Percentiles rank a stretch among this genome's conserved stretches.
These are phyloP conservation scores for Chalciporus piperatus DNA, from an alignment of 768 basidiomycete genomes.

Conservation along the genomic window DNA sequence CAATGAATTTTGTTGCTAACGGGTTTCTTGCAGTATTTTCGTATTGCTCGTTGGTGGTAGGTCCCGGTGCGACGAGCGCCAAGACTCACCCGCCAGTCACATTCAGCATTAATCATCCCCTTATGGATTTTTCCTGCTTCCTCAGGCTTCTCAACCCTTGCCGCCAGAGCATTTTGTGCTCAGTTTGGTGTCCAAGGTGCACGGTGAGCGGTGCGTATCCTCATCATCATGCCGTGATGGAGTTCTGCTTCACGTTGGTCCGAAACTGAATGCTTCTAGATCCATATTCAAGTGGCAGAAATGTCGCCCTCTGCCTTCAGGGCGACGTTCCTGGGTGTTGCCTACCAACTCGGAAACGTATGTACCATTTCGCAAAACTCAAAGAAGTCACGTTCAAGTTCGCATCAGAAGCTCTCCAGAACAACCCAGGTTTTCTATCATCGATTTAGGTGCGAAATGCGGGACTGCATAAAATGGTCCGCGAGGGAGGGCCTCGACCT, in stretches of 20 bases:
- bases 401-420: no score
- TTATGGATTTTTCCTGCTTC: slow-evolving; percentile 79
- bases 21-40: slow-evolving; percentile 14
- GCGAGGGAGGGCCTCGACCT: background rate
- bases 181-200: slow-evolving; percentile 90
- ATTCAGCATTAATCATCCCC: slow-evolving; percentile 58
- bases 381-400: no score
- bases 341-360: slow-evolving; percentile 68
- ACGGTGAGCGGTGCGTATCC: slow-evolving; percentile 72
- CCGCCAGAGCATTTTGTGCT: slow-evolving; percentile 84
- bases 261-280: slow-evolving; percentile 24
- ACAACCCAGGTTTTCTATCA: no score
- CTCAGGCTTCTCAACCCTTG: slow-evolving; percentile 65
- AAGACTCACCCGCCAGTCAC: background rate
- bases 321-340: slow-evolving; percentile 82
- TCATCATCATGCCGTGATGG: background rate
- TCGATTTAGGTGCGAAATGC: no score
- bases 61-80: background rate
- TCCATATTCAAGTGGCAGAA: slow-evolving; percentile 80
- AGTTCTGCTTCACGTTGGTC: background rate
- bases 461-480: background rate
- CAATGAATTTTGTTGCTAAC: background rate
- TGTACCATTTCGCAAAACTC: no score
- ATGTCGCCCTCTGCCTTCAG: slow-evolving; percentile 88
- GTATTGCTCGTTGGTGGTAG: slow-evolving; percentile 27